Percentiles rank a stretch among this genome's conserved stretches.
These are phyloP conservation scores for Starmerella riodocensis DNA, from an alignment of 805 yeast genomes.

Conservation along the genomic window DNA sequence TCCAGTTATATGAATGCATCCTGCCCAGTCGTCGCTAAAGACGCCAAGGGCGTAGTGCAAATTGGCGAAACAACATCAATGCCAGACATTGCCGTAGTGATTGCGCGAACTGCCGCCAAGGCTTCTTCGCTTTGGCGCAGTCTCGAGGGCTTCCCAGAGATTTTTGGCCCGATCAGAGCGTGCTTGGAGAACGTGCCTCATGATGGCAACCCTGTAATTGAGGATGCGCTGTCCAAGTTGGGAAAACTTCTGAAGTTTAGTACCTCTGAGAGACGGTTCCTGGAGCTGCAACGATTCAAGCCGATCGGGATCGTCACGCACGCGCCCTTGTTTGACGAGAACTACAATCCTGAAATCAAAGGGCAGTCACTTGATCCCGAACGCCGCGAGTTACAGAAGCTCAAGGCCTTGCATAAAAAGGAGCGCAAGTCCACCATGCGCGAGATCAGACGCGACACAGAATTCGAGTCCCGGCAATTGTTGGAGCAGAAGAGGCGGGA, in stretches of 20 bases:
- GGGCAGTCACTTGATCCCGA: slow-evolving; percentile 74
- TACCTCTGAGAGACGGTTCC: slow-evolving; percentile 45
- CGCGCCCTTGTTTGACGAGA: slow-evolving; percentile 88
- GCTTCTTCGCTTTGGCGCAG: slow-evolving; percentile 25
- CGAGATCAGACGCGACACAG: slow-evolving; percentile 80
- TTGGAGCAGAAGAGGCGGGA: slow-evolving; percentile 62
- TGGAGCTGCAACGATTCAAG: slow-evolving; percentile 68
- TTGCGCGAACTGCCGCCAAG: slow-evolving; percentile 8
- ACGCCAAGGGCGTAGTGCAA: not conserved
- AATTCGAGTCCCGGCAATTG: slow-evolving; percentile 75
- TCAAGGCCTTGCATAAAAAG: slow-evolving; percentile 74
- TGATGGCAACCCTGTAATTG: slow-evolving; percentile 4
- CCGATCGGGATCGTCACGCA: slow-evolving; percentile 72
- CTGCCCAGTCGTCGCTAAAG: not conserved
- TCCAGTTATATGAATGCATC: not conserved
- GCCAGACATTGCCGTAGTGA: slow-evolving; percentile 11
- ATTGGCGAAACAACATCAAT: not conserved
- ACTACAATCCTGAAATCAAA: slow-evolving; percentile 89
- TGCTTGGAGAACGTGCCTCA: slow-evolving; percentile 19
- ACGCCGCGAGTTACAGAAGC: slow-evolving; percentile 70
- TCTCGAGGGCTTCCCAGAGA: slow-evolving; percentile 22
- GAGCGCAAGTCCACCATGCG: slow-evolving; percentile 80
- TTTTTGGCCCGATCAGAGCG: slow-evolving; percentile 19
- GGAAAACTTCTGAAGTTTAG: slow-evolving; percentile 30
- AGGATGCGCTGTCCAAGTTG: slow-evolving; percentile 30